Percentiles rank a stretch among this genome's conserved stretches.
phyloP scores from a whole-genome alignment of 345 rosid genomes.

The Hypericum perforatum region DNA sequence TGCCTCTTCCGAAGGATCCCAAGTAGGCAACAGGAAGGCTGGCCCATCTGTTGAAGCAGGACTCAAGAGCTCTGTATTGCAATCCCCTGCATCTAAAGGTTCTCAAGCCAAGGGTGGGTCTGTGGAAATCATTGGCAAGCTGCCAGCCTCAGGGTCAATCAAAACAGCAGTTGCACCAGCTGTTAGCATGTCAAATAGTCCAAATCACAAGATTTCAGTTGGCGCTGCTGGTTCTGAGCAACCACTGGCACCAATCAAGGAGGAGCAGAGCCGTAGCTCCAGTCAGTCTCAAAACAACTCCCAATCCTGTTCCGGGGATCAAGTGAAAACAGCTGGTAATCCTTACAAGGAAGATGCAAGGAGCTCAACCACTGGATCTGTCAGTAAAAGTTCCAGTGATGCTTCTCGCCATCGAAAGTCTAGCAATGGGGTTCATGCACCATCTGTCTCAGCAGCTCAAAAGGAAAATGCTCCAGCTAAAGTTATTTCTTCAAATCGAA shows the following conservation, averaged over 20 bases:
- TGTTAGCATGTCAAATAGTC: constrained; percentile 38
- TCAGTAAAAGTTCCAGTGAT: constrained; percentile 31
- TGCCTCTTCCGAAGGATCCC: constrained; percentile 50
- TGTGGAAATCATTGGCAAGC: constrained; percentile 42
- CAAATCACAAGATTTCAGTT: constrained; percentile 27
- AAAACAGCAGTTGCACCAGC: constrained; percentile 44
- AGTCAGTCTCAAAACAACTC: constrained; percentile 78
- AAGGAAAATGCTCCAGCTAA: constrained; percentile 43
- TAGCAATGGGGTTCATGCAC: constrained; percentile 41
- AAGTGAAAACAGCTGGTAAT: constrained; percentile 41
- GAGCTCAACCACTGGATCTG: constrained; percentile 46
- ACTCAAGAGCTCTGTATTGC: constrained; percentile 42
- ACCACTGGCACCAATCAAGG: constrained; percentile 35
- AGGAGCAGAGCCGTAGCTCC: constrained; percentile 73
- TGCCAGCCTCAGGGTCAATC: constrained; percentile 30
- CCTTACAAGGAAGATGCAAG: constrained; percentile 56
- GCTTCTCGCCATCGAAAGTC: constrained; percentile 50
- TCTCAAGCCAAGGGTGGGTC: constrained; percentile 40
- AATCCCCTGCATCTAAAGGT: constrained; percentile 50
- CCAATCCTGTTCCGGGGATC: constrained; percentile 64
- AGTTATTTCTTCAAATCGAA: constrained; percentile 41
- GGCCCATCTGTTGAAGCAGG: constrained; percentile 58
- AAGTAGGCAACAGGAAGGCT: constrained; percentile 40
- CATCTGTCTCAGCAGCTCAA: constrained; percentile 26
- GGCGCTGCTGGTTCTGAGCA: constrained; percentile 30